These are phyloP conservation scores for Trichaptum fuscoviolaceum DNA, from an alignment of 768 basidiomycete genomes.

Conservation along the genomic window DNA sequence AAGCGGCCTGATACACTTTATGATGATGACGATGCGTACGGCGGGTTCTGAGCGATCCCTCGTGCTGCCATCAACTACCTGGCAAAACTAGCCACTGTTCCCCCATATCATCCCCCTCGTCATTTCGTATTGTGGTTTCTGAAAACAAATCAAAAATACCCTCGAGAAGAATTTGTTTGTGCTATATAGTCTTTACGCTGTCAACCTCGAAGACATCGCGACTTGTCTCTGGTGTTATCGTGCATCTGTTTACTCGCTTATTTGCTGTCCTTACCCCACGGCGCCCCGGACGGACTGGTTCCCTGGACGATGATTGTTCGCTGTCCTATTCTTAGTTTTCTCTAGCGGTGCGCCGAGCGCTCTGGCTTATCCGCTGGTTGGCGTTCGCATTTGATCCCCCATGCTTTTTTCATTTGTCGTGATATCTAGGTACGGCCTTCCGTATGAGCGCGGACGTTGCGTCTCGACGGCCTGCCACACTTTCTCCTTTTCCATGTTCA, in stretches of 20 bases:
- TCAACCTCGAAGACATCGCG: background rate
- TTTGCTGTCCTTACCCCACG: background rate
- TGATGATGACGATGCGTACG: conserved; percentile 64
- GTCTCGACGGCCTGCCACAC: background rate
- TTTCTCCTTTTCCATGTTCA: background rate
- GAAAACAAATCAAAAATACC: background rate
- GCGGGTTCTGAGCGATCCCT: conserved; percentile 28
- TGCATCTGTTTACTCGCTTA: background rate
- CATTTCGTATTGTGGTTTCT: background rate
- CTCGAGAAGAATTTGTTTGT: background rate
- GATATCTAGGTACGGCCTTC: background rate
- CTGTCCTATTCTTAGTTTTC: background rate
- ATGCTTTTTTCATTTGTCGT: background rate
- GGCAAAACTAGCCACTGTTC: background rate
- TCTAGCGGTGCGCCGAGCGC: background rate
- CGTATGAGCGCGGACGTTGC: background rate
- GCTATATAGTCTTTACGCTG: background rate
- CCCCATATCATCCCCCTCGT: background rate
- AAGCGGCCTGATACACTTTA: conserved; percentile 52
- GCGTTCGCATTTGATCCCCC: background rate
- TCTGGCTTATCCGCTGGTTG: background rate
- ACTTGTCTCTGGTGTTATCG: background rate
- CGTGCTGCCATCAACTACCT: background rate
- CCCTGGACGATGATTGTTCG: background rate
- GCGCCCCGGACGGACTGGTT: background rate